Percentiles rank a stretch among this genome's conserved stretches.
Conservation (phyloP, 192 early-diverging fungal species). For the Chytriomyces confervae region DNA sequence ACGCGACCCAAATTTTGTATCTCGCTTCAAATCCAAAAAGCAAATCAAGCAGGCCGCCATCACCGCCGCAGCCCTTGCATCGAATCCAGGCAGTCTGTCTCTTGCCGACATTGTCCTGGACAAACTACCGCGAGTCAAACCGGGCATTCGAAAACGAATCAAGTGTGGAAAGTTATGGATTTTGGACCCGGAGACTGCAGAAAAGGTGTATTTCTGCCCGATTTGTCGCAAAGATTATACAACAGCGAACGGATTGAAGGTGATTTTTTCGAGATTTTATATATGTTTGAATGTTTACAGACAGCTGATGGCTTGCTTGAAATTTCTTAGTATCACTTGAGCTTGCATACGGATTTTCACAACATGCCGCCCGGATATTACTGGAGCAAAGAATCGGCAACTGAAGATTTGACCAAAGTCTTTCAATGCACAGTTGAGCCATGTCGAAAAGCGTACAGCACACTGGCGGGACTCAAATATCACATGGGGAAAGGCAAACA, state of each 20-base stretch:
- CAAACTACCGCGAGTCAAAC: constrained; percentile 16
- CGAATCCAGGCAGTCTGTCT: background rate
- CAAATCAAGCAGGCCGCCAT: background rate
- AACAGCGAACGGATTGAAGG: constrained; percentile 92
- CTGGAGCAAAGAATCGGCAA: constrained; percentile 5
- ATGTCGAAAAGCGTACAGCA: background rate
- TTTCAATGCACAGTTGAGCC: background rate
- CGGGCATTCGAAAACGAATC: constrained; percentile 1
- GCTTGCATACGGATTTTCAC: constrained; percentile 6
- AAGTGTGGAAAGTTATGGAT: constrained; percentile 18
- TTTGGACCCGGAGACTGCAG: constrained; percentile 19
- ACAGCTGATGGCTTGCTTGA: background rate
- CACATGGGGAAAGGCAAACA: background rate
- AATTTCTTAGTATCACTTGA: constrained; percentile 24
- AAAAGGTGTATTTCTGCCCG: constrained; percentile 68
- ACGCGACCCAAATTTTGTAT: background rate
- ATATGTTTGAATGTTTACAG: background rate
- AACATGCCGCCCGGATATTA: constrained; percentile 21
- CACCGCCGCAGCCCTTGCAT: background rate
- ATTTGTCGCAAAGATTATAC: constrained; percentile 97
- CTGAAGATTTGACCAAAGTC: background rate
- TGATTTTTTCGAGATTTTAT: constrained; percentile 21
- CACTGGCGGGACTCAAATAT: constrained; percentile 6
- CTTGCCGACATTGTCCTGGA: constrained; percentile 18
- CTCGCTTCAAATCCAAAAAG: background rate